A percentile compares a stretch with the other conserved stretches of the same genome.
phyloP scores from a whole-genome alignment of 1,284 basidiomycete species.

The Athelia sp. region DNA sequence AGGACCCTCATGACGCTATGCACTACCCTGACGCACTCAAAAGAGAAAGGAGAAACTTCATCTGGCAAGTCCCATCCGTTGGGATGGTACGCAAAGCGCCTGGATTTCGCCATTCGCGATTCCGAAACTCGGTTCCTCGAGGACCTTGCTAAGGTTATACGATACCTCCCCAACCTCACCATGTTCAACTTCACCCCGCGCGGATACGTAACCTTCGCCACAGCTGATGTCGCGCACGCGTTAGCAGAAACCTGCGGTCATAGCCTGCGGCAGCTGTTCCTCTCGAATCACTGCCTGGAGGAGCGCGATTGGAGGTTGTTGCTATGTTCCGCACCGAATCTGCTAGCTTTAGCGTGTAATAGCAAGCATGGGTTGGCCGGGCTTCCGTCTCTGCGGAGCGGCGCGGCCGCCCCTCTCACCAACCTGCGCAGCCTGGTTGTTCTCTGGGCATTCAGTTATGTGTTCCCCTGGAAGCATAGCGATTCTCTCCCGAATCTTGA shows the following conservation, averaged over 20 bases:
- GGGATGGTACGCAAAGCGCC: neutral
- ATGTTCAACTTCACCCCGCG: neutral
- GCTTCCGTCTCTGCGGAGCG: neutral
- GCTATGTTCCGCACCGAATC: neutral
- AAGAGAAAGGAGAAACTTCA: neutral
- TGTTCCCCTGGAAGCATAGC: too few relatives aligned
- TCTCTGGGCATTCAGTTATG: too few relatives aligned
- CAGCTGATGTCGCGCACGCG: neutral
- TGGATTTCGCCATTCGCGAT: neutral
- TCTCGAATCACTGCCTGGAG: neutral
- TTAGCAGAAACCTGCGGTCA: neutral
- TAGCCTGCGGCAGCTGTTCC: neutral
- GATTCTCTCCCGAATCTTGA: too few relatives aligned
- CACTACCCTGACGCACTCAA: slow-evolving; percentile 5
- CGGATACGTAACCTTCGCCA: neutral
- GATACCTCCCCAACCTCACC: neutral
- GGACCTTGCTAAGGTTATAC: neutral
- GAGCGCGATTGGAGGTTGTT: neutral
- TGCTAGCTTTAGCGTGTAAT: neutral
- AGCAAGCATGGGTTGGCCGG: too few relatives aligned
- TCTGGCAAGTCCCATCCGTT: neutral
- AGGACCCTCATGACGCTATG: slow-evolving; percentile 16
- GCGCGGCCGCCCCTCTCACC: neutral
- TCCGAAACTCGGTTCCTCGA: too few relatives aligned
- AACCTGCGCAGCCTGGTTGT: neutral